Conservation (phyloP, 257 asterid genomes). For the Przewalskia tangutica region DNA sequence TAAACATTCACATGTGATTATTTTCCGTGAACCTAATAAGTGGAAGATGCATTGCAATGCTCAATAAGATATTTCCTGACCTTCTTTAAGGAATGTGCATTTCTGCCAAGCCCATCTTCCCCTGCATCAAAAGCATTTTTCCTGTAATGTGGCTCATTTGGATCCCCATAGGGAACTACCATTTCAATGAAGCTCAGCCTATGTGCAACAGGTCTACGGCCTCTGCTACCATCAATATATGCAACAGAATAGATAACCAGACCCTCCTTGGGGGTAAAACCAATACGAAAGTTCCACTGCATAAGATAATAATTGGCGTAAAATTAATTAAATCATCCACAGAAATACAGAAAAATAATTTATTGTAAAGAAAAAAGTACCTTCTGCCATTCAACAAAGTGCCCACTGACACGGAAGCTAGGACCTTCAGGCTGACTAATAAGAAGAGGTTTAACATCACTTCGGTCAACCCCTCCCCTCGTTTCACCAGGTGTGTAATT, state of each 20-base stretch:
- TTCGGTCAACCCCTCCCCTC: conserved; percentile 24
- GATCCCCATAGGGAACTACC: conserved; percentile 38
- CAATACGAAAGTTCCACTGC: conserved; percentile 28
- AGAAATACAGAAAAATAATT: background rate
- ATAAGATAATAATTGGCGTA: background rate
- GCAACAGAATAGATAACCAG: conserved; percentile 24
- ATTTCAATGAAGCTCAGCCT: conserved; percentile 31
- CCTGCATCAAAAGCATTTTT: conserved; percentile 29
- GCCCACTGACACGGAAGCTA: conserved; percentile 23
- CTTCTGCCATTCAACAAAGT: conserved; percentile 26
- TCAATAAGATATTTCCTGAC: background rate
- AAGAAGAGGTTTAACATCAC: conserved; percentile 24
- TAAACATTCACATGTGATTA: background rate
- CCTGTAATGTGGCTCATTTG: conserved; percentile 20
- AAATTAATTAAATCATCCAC: background rate
- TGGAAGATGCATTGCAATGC: background rate
- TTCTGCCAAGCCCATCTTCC: conserved; percentile 26
- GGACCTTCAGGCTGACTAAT: conserved; percentile 26
- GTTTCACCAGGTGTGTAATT: conserved; percentile 24
- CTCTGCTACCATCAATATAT: conserved; percentile 26
- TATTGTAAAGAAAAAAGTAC: conserved; percentile 2
- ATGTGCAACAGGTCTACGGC: conserved; percentile 25
- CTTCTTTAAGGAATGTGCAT: conserved; percentile 24
- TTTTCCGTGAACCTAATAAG: background rate
- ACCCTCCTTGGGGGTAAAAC: conserved; percentile 24